Conservation (phyloP, 345 rosid genomes). For the Syzygium aromaticum region DNA sequence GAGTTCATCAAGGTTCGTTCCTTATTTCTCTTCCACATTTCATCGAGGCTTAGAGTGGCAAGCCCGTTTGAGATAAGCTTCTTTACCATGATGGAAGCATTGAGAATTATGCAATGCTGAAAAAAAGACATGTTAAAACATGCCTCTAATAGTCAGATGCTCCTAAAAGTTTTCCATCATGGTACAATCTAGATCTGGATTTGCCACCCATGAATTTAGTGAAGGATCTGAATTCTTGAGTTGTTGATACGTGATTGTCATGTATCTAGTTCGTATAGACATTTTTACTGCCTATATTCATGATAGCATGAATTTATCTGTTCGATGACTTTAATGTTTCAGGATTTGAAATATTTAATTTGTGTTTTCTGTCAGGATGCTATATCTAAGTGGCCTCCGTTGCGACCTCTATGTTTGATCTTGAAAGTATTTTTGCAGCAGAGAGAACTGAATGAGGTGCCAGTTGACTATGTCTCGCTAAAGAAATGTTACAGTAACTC, state of each 20-base stretch:
- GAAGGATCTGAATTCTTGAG: background rate
- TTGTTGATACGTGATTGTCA: background rate
- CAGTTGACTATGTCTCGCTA: background rate
- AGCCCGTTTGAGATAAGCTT: background rate
- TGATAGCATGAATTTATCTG: background rate
- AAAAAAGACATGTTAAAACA: background rate
- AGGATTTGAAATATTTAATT: background rate
- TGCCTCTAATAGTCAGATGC: background rate
- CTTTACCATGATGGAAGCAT: background rate
- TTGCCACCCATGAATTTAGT: background rate
- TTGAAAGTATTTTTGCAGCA: slow-evolving; percentile 93
- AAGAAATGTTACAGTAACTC: background rate
- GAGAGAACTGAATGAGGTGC: slow-evolving; percentile 90
- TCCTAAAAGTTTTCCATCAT: background rate
- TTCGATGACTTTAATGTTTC: background rate
- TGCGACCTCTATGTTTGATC: slow-evolving; percentile 75
- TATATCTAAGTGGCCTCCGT: slow-evolving; percentile 57
- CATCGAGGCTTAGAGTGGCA: background rate
- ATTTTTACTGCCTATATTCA: background rate
- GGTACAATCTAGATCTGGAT: background rate
- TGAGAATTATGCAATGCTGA: background rate
- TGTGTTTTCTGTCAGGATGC: slow-evolving; percentile 37
- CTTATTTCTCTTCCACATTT: background rate
- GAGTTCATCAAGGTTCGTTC: slow-evolving; percentile 77
- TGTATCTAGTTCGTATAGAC: background rate